These are phyloP conservation scores for Fusarium citri DNA, from an alignment of 2,329 filamentous ascomycete species.

Conservation along the genomic window DNA sequence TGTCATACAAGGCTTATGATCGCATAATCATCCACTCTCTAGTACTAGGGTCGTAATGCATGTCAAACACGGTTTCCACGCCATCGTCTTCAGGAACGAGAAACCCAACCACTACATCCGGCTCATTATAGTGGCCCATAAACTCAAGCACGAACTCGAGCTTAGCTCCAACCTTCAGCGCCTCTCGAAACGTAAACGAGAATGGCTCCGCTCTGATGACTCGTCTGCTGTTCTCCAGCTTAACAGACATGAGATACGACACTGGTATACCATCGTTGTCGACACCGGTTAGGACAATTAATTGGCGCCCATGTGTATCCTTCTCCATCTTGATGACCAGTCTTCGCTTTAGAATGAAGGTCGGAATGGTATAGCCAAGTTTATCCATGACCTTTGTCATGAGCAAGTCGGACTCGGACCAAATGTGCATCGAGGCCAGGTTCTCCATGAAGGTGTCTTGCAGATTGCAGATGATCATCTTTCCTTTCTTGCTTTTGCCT, in stretches of 20 bases:
- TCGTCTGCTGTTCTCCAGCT: slow-evolving; percentile 53
- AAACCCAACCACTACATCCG: slow-evolving; percentile 46
- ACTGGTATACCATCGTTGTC: slow-evolving; percentile 57
- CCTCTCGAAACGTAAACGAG: slow-evolving; percentile 50
- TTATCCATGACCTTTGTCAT: slow-evolving; percentile 56
- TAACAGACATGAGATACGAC: slow-evolving; percentile 56
- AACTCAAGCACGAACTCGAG: slow-evolving; percentile 58
- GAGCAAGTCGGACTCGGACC: slow-evolving; percentile 53
- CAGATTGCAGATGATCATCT: slow-evolving; percentile 60
- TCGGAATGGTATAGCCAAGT: slow-evolving; percentile 51
- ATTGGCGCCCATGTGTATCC: slow-evolving; percentile 39
- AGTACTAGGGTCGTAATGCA: slow-evolving; percentile 25
- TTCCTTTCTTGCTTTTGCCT: slow-evolving; percentile 46
- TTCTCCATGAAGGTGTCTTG: slow-evolving; percentile 57
- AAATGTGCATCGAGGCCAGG: slow-evolving; percentile 50
- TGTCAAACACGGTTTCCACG: neutral
- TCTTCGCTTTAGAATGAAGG: slow-evolving; percentile 53
- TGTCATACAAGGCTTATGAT: neutral
- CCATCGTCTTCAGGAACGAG: neutral
- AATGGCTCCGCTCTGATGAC: slow-evolving; percentile 54
- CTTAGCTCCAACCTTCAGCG: slow-evolving; percentile 35
- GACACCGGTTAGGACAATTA: slow-evolving; percentile 49
- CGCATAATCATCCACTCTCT: slow-evolving; percentile 25
- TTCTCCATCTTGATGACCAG: slow-evolving; percentile 48
- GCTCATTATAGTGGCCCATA: slow-evolving; percentile 61